phyloP scores from a whole-genome alignment of 345 rosid genomes.

The Microthlaspi erraticum region DNA sequence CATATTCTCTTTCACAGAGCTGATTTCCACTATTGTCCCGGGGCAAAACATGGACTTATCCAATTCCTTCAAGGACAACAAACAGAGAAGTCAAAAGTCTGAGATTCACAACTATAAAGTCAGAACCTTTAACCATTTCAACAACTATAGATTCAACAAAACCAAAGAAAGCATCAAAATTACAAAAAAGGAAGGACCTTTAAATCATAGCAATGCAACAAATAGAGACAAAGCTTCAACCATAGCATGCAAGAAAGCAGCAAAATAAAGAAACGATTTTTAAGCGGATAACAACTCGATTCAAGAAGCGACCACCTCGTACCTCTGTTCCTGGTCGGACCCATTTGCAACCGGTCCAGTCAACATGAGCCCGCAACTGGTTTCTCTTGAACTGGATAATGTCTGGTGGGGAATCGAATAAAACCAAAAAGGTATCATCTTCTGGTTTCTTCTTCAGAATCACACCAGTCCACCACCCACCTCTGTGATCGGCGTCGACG shows the following conservation, averaged over 20 bases:
- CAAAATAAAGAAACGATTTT: background rate
- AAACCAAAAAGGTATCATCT: constrained; percentile 46
- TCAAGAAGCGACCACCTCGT: background rate
- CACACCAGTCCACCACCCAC: constrained; percentile 64
- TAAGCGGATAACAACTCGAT: background rate
- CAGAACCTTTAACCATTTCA: constrained; percentile 1
- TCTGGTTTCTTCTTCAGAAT: constrained; percentile 48
- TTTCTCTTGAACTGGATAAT: constrained; percentile 50
- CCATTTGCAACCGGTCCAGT: constrained; percentile 62
- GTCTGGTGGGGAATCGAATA: constrained; percentile 60
- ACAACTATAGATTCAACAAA: constrained; percentile 15
- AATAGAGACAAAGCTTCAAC: background rate
- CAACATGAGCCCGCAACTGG: constrained; percentile 55
- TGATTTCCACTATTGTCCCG: constrained; percentile 62
- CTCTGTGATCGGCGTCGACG: constrained; percentile 53
- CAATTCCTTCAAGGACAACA: constrained; percentile 46
- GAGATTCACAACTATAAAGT: constrained; percentile 1
- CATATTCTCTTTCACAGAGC: constrained; percentile 35
- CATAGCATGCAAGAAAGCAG: background rate
- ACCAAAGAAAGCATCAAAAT: background rate
- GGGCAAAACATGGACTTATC: constrained; percentile 58
- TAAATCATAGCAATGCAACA: constrained; percentile 8
- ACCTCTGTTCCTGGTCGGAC: constrained; percentile 47
- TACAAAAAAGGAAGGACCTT: background rate
- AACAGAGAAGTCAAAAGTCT: background rate